Percentiles rank a stretch among this genome's conserved stretches.
Evolutionary conservation across 495 filamentous ascomycete species (phyloP).

Genomic region (Copromyces sp.): DNA sequence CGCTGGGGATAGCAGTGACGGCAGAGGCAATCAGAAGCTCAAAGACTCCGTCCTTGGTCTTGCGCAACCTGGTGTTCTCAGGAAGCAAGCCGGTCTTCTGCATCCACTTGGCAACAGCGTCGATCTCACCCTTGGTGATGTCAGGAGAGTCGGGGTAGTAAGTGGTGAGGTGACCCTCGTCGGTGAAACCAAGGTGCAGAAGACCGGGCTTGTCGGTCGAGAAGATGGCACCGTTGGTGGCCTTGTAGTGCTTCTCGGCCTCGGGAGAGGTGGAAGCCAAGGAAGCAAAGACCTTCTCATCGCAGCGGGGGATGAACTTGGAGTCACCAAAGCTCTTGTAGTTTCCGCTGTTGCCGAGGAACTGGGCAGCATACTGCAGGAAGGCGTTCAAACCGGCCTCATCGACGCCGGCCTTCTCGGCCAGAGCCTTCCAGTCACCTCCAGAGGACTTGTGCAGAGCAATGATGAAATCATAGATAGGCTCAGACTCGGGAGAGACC

Average conservation of each 20-base stretch:
- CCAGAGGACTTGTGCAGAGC: conserved; percentile 58
- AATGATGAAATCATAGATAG: conserved; percentile 86
- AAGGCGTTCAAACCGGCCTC: conserved; percentile 62
- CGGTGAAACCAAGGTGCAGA: conserved; percentile 80
- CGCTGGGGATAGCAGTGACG: conserved; percentile 31
- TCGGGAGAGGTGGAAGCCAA: conserved; percentile 54
- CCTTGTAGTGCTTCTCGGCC: conserved; percentile 55
- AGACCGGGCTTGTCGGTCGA: conserved; percentile 51
- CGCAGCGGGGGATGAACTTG: conserved; percentile 82
- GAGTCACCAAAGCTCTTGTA: conserved; percentile 94
- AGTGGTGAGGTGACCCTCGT: conserved; percentile 72
- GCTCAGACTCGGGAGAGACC: conserved; percentile 79
- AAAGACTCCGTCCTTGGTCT: conserved; percentile 60
- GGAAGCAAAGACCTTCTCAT: conserved; percentile 53
- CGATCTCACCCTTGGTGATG: conserved; percentile 81
- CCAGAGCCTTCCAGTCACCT: conserved; percentile 71
- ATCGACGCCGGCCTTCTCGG: conserved; percentile 56
- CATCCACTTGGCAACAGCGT: conserved; percentile 58
- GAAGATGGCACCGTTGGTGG: conserved; percentile 65
- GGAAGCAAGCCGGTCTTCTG: conserved; percentile 59
- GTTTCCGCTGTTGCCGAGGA: conserved; percentile 86
- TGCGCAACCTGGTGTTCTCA: conserved; percentile 82
- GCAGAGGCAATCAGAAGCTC: conserved; percentile 80
- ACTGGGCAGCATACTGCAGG: conserved; percentile 78
- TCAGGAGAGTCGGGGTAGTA: conserved; percentile 85